These are phyloP conservation scores for Alternaria sp. DNA, from an alignment of 2,329 filamentous ascomycete species.

Conservation along the genomic window DNA sequence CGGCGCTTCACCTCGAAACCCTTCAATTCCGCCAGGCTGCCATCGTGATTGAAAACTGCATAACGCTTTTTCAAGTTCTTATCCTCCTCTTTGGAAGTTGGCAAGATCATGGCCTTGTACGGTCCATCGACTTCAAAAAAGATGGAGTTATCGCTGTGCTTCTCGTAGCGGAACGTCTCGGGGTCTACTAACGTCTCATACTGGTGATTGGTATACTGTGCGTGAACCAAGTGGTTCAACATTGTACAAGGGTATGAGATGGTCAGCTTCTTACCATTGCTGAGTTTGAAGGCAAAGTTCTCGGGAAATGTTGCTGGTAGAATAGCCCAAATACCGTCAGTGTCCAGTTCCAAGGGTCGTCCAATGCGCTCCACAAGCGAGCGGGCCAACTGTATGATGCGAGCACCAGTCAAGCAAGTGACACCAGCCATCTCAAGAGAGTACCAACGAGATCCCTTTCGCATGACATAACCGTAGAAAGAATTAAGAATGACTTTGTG, in stretches of 20 bases:
- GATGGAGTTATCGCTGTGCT: conserved; percentile 97
- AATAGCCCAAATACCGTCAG: conserved; percentile 99
- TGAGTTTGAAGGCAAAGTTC: conserved; percentile 92
- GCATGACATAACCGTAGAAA: conserved; percentile 99
- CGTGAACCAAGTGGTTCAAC: conserved; percentile 97
- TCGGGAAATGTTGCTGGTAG: conserved; percentile 94
- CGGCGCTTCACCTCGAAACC: conserved; percentile 97
- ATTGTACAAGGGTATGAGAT: conserved; percentile 99
- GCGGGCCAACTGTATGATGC: conserved; percentile 95
- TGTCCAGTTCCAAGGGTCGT: conserved; percentile 91
- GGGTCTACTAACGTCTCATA: conserved; percentile 89
- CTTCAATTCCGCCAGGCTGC: conserved; percentile 92
- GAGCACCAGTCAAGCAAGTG: conserved; percentile 93
- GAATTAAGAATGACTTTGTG: conserved; percentile 99
- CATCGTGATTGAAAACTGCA: conserved; percentile 98
- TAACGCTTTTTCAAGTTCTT: conserved; percentile 99
- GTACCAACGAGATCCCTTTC: conserved; percentile 98
- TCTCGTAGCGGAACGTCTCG: conserved; percentile 87
- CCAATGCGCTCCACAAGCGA: conserved; percentile 93
- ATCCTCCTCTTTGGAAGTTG: conserved; percentile 97
- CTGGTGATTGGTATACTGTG: conserved; percentile 93
- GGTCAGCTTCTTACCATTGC: conserved; percentile 94
- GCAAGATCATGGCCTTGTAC: conserved; percentile 96
- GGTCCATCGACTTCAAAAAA: conserved; percentile 99
- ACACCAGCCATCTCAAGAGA: conserved; percentile 99